Conservation (phyloP, 352 stramenopile genomes). For the Ochromonadaceae sp. region DNA sequence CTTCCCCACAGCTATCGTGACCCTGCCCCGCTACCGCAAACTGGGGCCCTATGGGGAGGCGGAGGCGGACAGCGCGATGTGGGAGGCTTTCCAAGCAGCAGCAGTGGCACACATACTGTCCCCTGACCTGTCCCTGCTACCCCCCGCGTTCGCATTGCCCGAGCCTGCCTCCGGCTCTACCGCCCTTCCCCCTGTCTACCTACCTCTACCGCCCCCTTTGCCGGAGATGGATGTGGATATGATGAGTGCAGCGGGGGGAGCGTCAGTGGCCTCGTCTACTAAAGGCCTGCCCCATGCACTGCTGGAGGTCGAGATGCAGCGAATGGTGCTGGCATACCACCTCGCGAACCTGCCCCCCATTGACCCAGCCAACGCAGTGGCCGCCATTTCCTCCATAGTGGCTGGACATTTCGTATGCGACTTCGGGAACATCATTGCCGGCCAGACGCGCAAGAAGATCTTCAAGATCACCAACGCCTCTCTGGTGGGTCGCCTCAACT, state of each 20-base stretch:
- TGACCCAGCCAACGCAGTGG: background rate
- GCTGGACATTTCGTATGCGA: conserved; percentile 72
- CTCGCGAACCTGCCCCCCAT: background rate
- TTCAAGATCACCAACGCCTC: conserved; percentile 80
- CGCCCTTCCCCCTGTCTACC: background rate
- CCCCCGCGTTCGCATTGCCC: conserved; percentile 21
- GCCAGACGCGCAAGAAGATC: conserved; percentile 67
- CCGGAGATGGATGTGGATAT: background rate
- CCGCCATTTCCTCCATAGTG: conserved; percentile 40
- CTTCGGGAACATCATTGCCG: conserved; percentile 79
- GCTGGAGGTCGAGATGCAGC: conserved; percentile 33
- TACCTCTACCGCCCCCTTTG: conserved; percentile 2
- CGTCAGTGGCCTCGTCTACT: background rate
- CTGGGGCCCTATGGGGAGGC: conserved; percentile 32
- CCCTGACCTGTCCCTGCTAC: conserved; percentile 25
- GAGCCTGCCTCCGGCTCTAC: conserved; percentile 28
- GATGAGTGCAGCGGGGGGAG: background rate
- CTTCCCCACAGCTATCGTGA: conserved; percentile 66
- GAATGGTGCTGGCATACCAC: background rate
- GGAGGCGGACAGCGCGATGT: background rate
- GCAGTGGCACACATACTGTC: conserved; percentile 18
- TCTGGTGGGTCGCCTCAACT: conserved; percentile 49
- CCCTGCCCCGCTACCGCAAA: conserved; percentile 49
- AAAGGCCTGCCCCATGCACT: background rate
- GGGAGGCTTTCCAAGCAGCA: background rate